These are phyloP conservation scores for Laburnicola sp. DNA, from an alignment of 2,329 filamentous ascomycete species.

Conservation along the genomic window DNA sequence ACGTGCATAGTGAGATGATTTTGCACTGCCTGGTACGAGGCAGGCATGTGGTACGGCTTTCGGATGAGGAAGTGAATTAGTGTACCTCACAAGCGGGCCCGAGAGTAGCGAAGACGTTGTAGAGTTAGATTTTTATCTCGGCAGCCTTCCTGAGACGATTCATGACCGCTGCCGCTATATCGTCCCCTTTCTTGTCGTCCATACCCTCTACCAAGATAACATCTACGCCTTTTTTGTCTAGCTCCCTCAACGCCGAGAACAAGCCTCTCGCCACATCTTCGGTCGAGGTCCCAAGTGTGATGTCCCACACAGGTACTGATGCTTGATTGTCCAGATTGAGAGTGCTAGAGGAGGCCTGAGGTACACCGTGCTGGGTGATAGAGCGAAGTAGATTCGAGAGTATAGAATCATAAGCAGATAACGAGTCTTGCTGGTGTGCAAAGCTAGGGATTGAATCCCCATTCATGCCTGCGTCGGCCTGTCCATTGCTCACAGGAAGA, in stretches of 20 bases:
- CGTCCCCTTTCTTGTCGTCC: conserved; percentile 65
- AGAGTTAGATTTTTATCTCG: conserved; percentile 30
- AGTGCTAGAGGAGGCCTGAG: conserved; percentile 28
- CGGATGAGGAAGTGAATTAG: too few species aligned
- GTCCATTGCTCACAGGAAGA: conserved; percentile 9
- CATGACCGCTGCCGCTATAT: conserved; percentile 74
- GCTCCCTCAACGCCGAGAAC: conserved; percentile 82
- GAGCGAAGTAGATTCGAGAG: conserved; percentile 41
- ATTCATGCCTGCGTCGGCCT: conserved; percentile 11
- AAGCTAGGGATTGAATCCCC: conserved; percentile 6
- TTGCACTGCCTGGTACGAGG: too few species aligned
- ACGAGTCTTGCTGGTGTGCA: not conserved
- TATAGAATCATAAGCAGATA: conserved; percentile 1
- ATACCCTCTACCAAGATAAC: conserved; percentile 92
- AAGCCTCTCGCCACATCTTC: conserved; percentile 80
- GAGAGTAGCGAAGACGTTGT: too few species aligned
- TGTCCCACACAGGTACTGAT: conserved; percentile 60
- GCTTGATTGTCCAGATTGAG: conserved; percentile 7
- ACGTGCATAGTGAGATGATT: too few species aligned
- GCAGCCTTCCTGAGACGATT: conserved; percentile 56
- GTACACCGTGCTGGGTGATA: conserved; percentile 39
- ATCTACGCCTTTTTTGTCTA: conserved; percentile 78
- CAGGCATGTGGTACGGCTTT: too few species aligned
- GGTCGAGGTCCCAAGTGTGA: conserved; percentile 71
- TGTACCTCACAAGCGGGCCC: too few species aligned